These are phyloP conservation scores for Talaromyces liani DNA, from an alignment of 495 filamentous ascomycete genomes.

Conservation along the genomic window DNA sequence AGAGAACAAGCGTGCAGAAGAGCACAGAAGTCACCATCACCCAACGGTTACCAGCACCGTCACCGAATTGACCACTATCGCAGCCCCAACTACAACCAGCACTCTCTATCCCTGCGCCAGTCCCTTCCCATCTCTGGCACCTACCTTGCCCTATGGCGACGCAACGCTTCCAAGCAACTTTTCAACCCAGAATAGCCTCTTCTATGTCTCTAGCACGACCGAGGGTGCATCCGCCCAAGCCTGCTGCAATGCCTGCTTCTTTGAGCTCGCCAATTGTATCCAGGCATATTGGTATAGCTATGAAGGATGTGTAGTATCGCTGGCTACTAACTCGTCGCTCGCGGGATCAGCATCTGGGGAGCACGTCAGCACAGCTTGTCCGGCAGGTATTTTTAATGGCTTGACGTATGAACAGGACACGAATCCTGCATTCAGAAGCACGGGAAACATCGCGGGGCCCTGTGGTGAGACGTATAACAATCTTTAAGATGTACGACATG, in stretches of 20 bases:
- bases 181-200: constrained; percentile 9
- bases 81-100: background rate
- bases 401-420: constrained; percentile 12
- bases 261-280: constrained; percentile 13
- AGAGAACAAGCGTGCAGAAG: background rate
- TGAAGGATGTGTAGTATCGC: constrained; percentile 14
- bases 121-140: constrained; percentile 8
- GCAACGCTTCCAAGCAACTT: background rate
- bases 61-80: constrained; percentile 5
- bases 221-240: constrained; percentile 10
- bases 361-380: constrained; percentile 12
- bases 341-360: constrained; percentile 4
- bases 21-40: background rate
- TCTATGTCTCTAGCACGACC: background rate
- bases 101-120: constrained; percentile 13
- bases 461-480: constrained; percentile 15
- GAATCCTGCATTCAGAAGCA: constrained; percentile 13
- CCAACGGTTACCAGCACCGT: constrained; percentile 5
- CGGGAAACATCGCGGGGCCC: constrained; percentile 15
- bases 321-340: constrained; percentile 5
- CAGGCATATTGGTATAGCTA: constrained; percentile 17
- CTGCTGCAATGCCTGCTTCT: constrained; percentile 18
- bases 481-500: background rate
- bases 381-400: constrained; percentile 9
- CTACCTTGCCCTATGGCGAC: constrained; percentile 6